Base-by-base conservation (phyloP, 1,139 yeast genomes). In the Blastobotrys serpentis region DNA sequence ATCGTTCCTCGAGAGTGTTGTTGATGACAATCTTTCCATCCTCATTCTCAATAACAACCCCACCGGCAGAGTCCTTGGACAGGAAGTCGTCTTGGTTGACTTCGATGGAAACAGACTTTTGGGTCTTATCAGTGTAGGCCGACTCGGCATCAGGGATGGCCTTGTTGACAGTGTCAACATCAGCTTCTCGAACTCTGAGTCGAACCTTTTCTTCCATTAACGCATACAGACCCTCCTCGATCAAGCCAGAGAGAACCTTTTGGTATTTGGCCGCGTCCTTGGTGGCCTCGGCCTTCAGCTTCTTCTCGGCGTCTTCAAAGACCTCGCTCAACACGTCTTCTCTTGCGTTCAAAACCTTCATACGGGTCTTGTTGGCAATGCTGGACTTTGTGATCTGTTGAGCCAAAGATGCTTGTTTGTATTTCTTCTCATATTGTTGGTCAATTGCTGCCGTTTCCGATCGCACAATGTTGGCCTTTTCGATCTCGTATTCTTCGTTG, bases 401-500 rank as follows among this genome's bases (percentile, higher is more conserved):
- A 43, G 92, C 86, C 69, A 94, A 81, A 38, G 89, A 75, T 3
- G 96, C 90, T 71, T 90, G 92, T 75, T 92, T 92, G 72, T 86
- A 79, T 68, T 87, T 89, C 61, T 81, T 84, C 58, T 85, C 92
- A 67, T 84, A 88, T 41, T 78, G 73, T 23, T 83, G 73, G 67
- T 94, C 98, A 58, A 94, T 88, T 47, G 92, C 82, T 43, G 94
- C 84, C 50, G 86, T 86, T 73, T 92, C 98, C 11, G 89, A 78
- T 63, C 98, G 85, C 47, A 94, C 98, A 63, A 92, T 82, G 48
- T 88, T 82, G 18, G 97, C 94, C 76, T 92, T 94, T 70, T 92
- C 98, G 64, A 92, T 89, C 71, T 94, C 98, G 68, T 92, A 94
- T 72, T 94, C 99, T 71, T 94, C 98, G 67, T 94, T 96, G 38